Conservation (phyloP, 371 early-diverging fungal species). For the Syncephalastrum contaminatum region DNA sequence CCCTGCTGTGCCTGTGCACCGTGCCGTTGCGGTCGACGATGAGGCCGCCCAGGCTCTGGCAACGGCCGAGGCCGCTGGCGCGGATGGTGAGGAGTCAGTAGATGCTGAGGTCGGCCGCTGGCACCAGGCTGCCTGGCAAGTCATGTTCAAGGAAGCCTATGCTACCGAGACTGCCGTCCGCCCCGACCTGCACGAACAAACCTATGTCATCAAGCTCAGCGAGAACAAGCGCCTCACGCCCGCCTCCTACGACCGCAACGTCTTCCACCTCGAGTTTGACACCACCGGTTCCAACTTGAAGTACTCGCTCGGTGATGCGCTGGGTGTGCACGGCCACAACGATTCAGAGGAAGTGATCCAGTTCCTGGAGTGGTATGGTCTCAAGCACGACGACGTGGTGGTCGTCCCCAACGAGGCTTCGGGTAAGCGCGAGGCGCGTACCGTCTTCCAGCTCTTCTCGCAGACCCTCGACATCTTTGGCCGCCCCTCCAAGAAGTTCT, state of each 20-base stretch:
- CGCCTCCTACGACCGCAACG: constrained; percentile 83
- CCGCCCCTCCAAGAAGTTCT: constrained; percentile 91
- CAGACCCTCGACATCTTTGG: constrained; percentile 91
- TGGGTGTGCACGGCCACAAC: constrained; percentile 92
- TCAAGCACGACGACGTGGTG: constrained; percentile 64
- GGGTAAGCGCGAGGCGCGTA: constrained; percentile 62
- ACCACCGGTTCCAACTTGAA: constrained; percentile 73
- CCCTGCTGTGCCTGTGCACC: constrained; percentile 35
- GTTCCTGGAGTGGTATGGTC: constrained; percentile 75
- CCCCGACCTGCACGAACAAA: constrained; percentile 65
- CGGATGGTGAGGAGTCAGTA: constrained; percentile 27
- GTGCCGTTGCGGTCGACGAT: constrained; percentile 37
- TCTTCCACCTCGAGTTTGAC: constrained; percentile 95
- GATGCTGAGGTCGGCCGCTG: constrained; percentile 48
- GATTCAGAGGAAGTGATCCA: constrained; percentile 67
- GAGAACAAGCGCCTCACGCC: constrained; percentile 87
- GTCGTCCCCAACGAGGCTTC: constrained; percentile 48
- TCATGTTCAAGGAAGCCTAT: constrained; percentile 83
- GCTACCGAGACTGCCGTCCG: constrained; percentile 52
- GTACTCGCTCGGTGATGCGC: constrained; percentile 91
- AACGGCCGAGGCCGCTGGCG: constrained; percentile 40
- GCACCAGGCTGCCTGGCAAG: constrained; percentile 68
- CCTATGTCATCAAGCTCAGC: constrained; percentile 67
- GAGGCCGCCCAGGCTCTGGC: constrained; percentile 31
- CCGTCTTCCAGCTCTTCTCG: constrained; percentile 76